Percentiles rank a stretch among this genome's conserved stretches.
Conservation (phyloP, 306 rosid species). For the Cyamopsis tetragonoloba region DNA sequence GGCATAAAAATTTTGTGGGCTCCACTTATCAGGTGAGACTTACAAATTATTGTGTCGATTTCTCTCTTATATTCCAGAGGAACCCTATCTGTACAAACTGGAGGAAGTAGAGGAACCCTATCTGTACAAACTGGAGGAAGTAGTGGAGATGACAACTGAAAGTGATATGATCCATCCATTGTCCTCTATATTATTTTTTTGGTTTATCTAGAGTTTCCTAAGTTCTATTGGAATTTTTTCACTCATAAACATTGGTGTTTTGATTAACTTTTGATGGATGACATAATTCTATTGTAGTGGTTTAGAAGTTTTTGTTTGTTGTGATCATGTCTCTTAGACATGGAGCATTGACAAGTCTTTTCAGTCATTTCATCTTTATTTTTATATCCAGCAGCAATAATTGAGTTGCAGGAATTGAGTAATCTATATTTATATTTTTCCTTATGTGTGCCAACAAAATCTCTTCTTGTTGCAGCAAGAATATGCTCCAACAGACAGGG, state of each 20-base stretch:
- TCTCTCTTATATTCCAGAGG: too few species aligned
- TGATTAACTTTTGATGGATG: constrained; percentile 13
- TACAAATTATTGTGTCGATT: too few species aligned
- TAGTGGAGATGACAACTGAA: constrained; percentile 31
- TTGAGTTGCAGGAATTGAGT: neutral
- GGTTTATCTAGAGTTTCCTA: constrained; percentile 14
- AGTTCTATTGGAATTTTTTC: constrained; percentile 27
- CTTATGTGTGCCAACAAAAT: too few species aligned
- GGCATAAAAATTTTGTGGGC: too few species aligned
- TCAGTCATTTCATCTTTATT: neutral
- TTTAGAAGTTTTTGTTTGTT: neutral
- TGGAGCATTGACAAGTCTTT: neutral
- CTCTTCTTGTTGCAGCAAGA: too few species aligned
- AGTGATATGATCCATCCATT: constrained; percentile 30
- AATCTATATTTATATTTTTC: neutral
- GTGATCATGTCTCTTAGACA: neutral
- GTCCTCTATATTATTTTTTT: constrained; percentile 19
- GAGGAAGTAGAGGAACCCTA: too few species aligned
- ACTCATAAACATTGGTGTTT: constrained; percentile 29
- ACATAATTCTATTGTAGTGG: constrained; percentile 9
- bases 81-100: too few species aligned
- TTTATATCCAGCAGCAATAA: neutral
- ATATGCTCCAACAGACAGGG: too few species aligned
- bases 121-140: constrained; percentile 39
- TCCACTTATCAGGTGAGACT: too few species aligned